Percentiles rank a stretch among this genome's conserved stretches.
Evolutionary conservation across 202 grass and related monocot genomes (phyloP).

Genomic region (Zoysia matrella): DNA sequence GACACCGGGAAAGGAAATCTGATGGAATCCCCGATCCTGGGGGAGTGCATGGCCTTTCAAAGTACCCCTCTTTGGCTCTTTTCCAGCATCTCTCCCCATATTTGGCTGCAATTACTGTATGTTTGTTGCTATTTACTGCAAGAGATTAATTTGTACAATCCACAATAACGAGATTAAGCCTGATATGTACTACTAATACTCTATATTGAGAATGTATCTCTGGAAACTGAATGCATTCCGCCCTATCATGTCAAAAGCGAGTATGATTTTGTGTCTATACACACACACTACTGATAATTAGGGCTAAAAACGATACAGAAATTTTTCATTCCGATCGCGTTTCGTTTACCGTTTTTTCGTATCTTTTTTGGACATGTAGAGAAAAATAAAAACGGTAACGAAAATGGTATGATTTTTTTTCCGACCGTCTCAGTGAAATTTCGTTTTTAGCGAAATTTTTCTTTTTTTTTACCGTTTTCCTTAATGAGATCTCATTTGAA

Average conservation of each 20-base stretch:
- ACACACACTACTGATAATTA: slow-evolving; percentile 13
- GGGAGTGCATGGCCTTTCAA: slow-evolving; percentile 50
- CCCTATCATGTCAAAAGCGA: background rate
- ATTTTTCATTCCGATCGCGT: too few relatives aligned
- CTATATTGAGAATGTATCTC: background rate
- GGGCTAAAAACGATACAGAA: too few relatives aligned
- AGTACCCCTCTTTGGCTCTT: slow-evolving; percentile 32
- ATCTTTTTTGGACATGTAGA: too few relatives aligned
- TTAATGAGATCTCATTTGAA: too few relatives aligned
- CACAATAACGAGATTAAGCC: background rate
- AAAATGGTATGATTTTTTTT: too few relatives aligned
- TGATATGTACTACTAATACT: background rate
- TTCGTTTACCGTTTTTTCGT: too few relatives aligned
- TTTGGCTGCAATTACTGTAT: slow-evolving; percentile 37
- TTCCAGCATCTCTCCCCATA: slow-evolving; percentile 6
- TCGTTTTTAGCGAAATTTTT: too few relatives aligned
- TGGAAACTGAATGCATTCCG: background rate
- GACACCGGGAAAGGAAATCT: slow-evolving; percentile 58
- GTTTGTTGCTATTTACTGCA: slow-evolving; percentile 43
- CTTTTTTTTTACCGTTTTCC: too few relatives aligned
- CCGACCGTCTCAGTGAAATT: too few relatives aligned
- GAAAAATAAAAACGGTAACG: too few relatives aligned
- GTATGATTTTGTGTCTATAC: background rate
- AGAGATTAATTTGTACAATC: slow-evolving; percentile 21
- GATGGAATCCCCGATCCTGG: slow-evolving; percentile 49